Conservation (phyloP, 192 early-diverging fungal species). For the Allomyces javanicus region DNA sequence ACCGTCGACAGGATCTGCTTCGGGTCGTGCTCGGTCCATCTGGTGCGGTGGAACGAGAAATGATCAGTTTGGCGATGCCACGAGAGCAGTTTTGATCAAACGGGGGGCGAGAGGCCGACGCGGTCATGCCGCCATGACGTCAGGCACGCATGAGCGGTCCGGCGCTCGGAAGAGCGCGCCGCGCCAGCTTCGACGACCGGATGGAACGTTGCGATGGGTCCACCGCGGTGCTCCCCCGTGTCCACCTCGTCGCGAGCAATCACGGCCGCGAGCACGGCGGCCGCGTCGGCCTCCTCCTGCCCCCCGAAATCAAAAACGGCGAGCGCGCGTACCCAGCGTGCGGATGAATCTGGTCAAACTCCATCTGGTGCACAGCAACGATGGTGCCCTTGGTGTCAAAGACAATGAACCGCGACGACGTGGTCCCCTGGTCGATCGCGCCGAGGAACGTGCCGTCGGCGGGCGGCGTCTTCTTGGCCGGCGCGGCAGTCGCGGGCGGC, state of each 20-base stretch:
- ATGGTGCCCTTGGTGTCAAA: conserved; percentile 57
- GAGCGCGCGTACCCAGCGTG: background rate
- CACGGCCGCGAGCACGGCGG: too few species aligned
- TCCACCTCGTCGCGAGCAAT: too few species aligned
- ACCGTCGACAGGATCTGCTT: conserved; percentile 48
- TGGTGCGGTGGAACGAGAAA: conserved; percentile 5
- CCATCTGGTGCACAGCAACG: conserved; percentile 52
- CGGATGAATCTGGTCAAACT: conserved; percentile 40
- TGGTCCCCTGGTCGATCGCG: conserved; percentile 87
- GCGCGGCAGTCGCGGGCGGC: background rate
- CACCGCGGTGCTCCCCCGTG: too few species aligned
- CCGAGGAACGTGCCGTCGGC: conserved; percentile 30
- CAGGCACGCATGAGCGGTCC: too few species aligned
- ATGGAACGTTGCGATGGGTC: too few species aligned
- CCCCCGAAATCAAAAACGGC: too few species aligned
- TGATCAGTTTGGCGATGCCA: background rate
- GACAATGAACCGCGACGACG: conserved; percentile 75
- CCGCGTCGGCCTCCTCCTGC: too few species aligned
- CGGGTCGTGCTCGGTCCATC: conserved; percentile 83
- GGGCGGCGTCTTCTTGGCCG: background rate
- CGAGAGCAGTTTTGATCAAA: background rate
- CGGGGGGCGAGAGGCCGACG: background rate
- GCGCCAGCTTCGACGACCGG: too few species aligned
- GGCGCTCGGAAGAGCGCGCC: too few species aligned
- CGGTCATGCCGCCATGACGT: background rate